Percentiles rank a stretch among this genome's conserved stretches.
These are phyloP conservation scores for Phytophthora tubulina DNA, from an alignment of 352 stramenopile genomes.

Conservation along the genomic window DNA sequence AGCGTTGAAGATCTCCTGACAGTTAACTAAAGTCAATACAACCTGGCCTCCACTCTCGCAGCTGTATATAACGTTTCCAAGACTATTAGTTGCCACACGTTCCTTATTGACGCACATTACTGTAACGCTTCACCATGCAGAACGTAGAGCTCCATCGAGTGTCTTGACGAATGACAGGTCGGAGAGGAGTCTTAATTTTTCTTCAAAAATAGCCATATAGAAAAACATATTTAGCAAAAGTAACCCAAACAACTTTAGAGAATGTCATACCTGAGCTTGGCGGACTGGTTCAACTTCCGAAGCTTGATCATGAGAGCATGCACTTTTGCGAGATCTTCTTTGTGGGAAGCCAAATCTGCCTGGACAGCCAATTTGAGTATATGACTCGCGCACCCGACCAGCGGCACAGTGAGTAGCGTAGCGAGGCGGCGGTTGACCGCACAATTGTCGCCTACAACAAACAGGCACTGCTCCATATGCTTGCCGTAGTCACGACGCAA, in stretches of 20 bases:
- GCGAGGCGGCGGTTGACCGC: neutral
- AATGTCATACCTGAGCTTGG: neutral
- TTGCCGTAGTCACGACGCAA: neutral
- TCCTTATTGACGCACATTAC: no score
- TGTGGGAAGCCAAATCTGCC: neutral
- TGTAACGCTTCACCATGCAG: neutral
- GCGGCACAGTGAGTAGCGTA: neutral
- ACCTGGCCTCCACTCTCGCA: no score
- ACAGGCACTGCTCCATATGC: neutral
- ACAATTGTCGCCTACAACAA: neutral
- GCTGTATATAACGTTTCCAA: no score
- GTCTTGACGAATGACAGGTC: neutral
- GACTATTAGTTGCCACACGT: no score
- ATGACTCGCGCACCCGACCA: neutral
- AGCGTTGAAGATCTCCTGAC: no score
- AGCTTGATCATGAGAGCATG: neutral
- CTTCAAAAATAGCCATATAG: neutral
- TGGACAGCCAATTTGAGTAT: neutral
- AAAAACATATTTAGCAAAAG: neutral
- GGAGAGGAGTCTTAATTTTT: neutral
- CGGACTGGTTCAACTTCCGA: neutral
- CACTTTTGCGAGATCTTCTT: neutral
- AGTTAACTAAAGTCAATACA: no score
- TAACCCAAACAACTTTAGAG: neutral
- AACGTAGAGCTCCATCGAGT: neutral